Evolutionary conservation across 495 filamentous ascomycete genomes (phyloP), one percentile per base, ranked within the genome.

Genomic region (Oleoguttula mirabilis): DNA sequence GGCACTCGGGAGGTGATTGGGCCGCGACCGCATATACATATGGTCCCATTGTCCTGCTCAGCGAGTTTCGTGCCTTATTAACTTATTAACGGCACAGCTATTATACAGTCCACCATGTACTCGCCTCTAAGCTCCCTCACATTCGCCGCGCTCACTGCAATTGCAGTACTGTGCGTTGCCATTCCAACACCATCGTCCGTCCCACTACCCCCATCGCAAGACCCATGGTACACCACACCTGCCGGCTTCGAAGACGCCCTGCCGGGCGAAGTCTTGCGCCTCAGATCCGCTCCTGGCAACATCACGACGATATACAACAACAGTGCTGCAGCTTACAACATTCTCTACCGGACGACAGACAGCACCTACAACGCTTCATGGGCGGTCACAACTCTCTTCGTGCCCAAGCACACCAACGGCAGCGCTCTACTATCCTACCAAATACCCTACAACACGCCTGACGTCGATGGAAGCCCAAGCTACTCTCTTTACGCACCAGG

Each of bases 321-420:
- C 36, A 36, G 23, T 25, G 56, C 57, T 10, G 34, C 51, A 6
- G 59, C 64, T 0, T 67, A 67, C 43, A 66, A 73, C 36, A 60
- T 73, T 36, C 66, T 76, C 8, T 76, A 64, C 53, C 66, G 69
- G 0, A 68, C 68, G 1, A 72, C 67, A 0, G 57, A 73, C 47
- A 50, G 56, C 10, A 57, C 49, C 17, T 59, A 65, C 28, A 48
- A 66, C 5, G 60, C 71, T 2, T 55, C 65, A 0, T 67, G 63
- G 51, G 66, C 64, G 7, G 70, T 73, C 10, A 67, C 69, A 2
- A 74, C 71, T 0, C 44, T 73, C 12, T 58, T 72, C 25, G 39
- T 69, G 16, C 71, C 70, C 0, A 15, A 14, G 12, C 23, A 36
- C 31, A 40, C 39, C n/a, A 38, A 36, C 17, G 32, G 23, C n/a